Evolutionary conservation across 139 green algal species (phyloP), one percentile per base, ranked within the genome.

Genomic region (Pleodorina starrii): DNA sequence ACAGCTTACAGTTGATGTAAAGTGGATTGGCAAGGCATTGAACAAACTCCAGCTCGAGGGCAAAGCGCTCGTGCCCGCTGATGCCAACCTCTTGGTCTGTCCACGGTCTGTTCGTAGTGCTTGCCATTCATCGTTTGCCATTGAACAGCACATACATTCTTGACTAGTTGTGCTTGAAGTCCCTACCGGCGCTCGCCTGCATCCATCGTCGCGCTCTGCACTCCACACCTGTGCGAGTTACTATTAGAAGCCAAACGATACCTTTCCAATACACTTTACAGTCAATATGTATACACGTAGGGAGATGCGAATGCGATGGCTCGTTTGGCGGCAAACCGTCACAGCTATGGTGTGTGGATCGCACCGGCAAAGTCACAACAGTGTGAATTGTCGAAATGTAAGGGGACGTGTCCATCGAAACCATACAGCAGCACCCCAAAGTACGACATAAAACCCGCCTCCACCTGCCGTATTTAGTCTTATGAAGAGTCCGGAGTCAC

Each of bases 1-100:
- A 17, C 29, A 76, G n/a, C 94, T 93, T 84, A 99, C 97, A 98
- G 68, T 99, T 96, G 16, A 99, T 90, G 90, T 99, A 99, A 10
- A 94, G 86, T 16, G 98, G 98, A 87, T 97, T 99, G 19, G 96
- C 96, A 6, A 99, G 86, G 69, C 93, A 96, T 84, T 99, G 96
- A 42, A 99, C 87, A 86, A 99, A 99, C 91, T 99, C 98, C 38
- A 99, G 94, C 79, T 99, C 97, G 9, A 98, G 81, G 1, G 94
- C 77, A 77, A 99, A 98, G 4, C 97, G 91, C 29, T 95, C 76
- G 0, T 84, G 16, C 0, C 94, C 88, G 17, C 11, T 69, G 35
- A 87, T 90, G 38, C 90, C 92, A 23, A 85, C 60, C 27, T 89
- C 72, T 44, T 60, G n/a, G 32, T 92, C 90, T 5, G 51, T 84